A percentile compares a stretch with the other conserved stretches of the same genome.
Evolutionary conservation across 73 alveolate genomes (phyloP).

Genomic region (Blepharisma stoltei): DNA sequence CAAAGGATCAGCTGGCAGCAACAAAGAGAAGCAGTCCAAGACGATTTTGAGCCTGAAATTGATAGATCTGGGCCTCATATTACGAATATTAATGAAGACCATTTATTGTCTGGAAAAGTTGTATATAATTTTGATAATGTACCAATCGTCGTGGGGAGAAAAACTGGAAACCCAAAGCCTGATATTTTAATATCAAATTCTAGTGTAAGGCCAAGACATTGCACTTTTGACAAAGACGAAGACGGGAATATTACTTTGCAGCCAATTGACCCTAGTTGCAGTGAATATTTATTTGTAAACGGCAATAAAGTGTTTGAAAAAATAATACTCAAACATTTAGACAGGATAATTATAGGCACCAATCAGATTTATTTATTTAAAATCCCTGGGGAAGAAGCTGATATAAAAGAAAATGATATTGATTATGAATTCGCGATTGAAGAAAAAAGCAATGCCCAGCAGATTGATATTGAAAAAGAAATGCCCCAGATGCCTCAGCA

Average conservation of each 20-base stretch:
- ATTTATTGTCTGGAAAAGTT: conserved; percentile 30
- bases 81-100: conserved; percentile 87
- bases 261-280: conserved; percentile 40
- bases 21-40: background rate
- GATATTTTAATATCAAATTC: conserved; percentile 59
- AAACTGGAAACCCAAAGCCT: background rate
- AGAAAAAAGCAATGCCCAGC: background rate
- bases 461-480: conserved; percentile 42
- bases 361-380: conserved; percentile 41
- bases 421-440: conserved; percentile 31
- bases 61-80: conserved; percentile 53
- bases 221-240: conserved; percentile 50
- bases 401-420: conserved; percentile 38
- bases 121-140: conserved; percentile 3
- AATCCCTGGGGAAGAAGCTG: conserved; percentile 29
- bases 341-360: conserved; percentile 58
- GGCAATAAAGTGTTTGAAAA: conserved; percentile 46
- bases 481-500: conserved; percentile 40
- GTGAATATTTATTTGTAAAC: conserved; percentile 48
- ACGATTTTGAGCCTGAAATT: conserved; percentile 45
- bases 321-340: conserved; percentile 39
- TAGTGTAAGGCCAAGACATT: conserved; percentile 73
- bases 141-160: background rate
- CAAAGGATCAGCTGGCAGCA: background rate
- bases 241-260: conserved; percentile 50